phyloP scores from a whole-genome alignment of 1,284 basidiomycete genomes.

The Sparassis latifolia region DNA sequence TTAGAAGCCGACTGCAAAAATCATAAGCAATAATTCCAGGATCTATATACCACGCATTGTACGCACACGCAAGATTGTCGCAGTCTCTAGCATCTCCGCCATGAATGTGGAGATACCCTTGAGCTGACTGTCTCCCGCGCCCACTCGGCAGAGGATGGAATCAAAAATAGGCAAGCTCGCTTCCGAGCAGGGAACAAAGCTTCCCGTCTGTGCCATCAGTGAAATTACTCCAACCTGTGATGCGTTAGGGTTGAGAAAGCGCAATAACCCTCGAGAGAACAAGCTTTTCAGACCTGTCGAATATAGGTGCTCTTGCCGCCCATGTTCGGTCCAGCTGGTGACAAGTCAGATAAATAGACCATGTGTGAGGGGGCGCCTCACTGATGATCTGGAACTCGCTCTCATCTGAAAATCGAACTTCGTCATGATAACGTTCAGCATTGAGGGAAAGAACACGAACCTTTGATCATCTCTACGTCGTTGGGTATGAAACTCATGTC shows the following conservation, averaged over 20 bases:
- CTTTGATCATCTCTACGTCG: constrained; percentile 86
- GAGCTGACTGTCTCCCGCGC: constrained; percentile 94
- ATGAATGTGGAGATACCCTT: constrained; percentile 99
- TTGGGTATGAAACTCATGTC: constrained; percentile 95
- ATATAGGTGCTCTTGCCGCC: constrained; percentile 95
- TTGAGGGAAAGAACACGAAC: constrained; percentile 27
- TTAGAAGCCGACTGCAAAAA: constrained; percentile 72
- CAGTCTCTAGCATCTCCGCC: constrained; percentile 99
- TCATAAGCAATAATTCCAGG: not conserved
- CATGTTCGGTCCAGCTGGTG: constrained; percentile 90
- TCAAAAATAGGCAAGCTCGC: constrained; percentile 92
- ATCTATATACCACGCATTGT: too few species aligned
- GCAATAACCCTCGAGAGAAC: not conserved
- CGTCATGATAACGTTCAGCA: too few species aligned
- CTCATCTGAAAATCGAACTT: constrained; percentile 35
- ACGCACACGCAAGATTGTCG: constrained; percentile 85
- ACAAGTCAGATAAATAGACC: constrained; percentile 3
- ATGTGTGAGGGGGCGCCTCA: constrained; percentile 25
- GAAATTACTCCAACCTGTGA: constrained; percentile 84
- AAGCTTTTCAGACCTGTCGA: constrained; percentile 48
- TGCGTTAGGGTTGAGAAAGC: constrained; percentile 1
- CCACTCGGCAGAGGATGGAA: constrained; percentile 93
- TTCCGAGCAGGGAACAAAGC: constrained; percentile 87
- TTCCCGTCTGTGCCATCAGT: constrained; percentile 93
- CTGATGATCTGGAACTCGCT: constrained; percentile 89